A percentile compares a stretch with the other conserved stretches of the same genome.
Conservation (phyloP, 2,329 filamentous ascomycete species). For the Knoxdaviesia capensis region DNA sequence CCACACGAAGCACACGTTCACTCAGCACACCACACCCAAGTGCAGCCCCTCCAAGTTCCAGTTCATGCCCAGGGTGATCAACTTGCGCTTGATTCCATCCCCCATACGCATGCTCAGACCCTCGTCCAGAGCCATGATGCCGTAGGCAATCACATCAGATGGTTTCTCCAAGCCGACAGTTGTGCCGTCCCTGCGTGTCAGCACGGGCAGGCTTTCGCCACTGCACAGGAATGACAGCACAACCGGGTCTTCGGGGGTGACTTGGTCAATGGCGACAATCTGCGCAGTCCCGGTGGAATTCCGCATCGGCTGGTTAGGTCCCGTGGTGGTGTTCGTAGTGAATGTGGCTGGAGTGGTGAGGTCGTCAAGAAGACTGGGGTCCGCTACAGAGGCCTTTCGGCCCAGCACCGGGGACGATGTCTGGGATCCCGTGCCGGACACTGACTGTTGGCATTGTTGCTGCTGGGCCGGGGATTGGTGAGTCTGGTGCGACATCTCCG, state of each 20-base stretch:
- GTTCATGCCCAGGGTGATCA: slow-evolving; percentile 15
- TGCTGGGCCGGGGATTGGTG: too few relatives aligned
- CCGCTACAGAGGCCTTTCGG: too few relatives aligned
- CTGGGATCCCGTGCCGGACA: too few relatives aligned
- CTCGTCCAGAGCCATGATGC: slow-evolving; percentile 17
- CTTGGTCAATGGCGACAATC: slow-evolving; percentile 17
- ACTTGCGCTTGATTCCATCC: slow-evolving; percentile 24
- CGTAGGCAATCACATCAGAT: slow-evolving; percentile 18
- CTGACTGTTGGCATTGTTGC: too few relatives aligned
- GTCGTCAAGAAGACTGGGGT: neutral
- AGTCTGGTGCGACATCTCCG: too few relatives aligned
- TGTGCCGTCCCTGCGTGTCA: slow-evolving; percentile 14
- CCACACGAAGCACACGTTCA: too few relatives aligned
- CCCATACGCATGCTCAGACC: slow-evolving; percentile 20
- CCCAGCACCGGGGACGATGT: too few relatives aligned
- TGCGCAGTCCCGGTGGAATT: neutral
- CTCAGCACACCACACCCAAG: too few relatives aligned
- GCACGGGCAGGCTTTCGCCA: slow-evolving; percentile 15
- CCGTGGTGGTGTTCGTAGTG: neutral
- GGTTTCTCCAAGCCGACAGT: slow-evolving; percentile 17
- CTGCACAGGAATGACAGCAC: slow-evolving; percentile 19
- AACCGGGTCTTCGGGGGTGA: slow-evolving; percentile 17
- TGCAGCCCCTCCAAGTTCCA: slow-evolving; percentile 14
- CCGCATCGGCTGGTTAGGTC: neutral
- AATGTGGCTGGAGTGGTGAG: neutral